Base-by-base conservation (phyloP, 2,329 filamentous ascomycete genomes). In the Emmonsiellopsis sp. region DNA sequence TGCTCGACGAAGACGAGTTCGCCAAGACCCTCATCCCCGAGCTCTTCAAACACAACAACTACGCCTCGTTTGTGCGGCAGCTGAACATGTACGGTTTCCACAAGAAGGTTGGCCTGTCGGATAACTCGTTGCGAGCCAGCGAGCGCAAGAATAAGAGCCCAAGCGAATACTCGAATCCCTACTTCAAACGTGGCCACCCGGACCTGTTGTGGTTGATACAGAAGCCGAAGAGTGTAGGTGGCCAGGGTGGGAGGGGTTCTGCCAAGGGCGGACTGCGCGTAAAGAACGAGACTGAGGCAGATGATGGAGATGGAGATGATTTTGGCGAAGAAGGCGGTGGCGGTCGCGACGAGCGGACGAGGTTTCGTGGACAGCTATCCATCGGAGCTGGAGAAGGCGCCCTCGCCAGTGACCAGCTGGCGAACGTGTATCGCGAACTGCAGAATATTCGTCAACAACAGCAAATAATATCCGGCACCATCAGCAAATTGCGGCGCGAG, bases 111-210 rank as follows among this genome's bases (percentile, higher is more conserved):
- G 88, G 88, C 3, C 79, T 98, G 15, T 95, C 91, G 3, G 93
- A 98, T 70, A 96, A 96, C 67, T 96, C 91, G 0, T 94, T 98
- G 87, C 87, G 93, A 61, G 91, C 94, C 5, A 96, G 91, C 67
- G 93, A 97, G 73, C 85, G 91, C 57, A 95, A 96, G 69, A 92
- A 92, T 67, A 98, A 98, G 74, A 95, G 90, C 55, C 93, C 93
- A 0, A 97, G 91, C 78, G 93, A 97, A 76, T 98, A 98, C 69
- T 91, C 88, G 61, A 96, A 98, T 68, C 89, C 89, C 8, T 98
- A 91, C 73, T 98, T 98, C 73, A 88, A 90, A 62, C 87, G 90
- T 45, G 92, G 91, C 4, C 86, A 95, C 60, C 91, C 91, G 3
- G 94, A 96, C 68, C 76, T 98, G 47, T 76, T 96, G 4, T 97